phyloP scores from a whole-genome alignment of 441 rosid genomes.

The Gossypium davidsonii region DNA sequence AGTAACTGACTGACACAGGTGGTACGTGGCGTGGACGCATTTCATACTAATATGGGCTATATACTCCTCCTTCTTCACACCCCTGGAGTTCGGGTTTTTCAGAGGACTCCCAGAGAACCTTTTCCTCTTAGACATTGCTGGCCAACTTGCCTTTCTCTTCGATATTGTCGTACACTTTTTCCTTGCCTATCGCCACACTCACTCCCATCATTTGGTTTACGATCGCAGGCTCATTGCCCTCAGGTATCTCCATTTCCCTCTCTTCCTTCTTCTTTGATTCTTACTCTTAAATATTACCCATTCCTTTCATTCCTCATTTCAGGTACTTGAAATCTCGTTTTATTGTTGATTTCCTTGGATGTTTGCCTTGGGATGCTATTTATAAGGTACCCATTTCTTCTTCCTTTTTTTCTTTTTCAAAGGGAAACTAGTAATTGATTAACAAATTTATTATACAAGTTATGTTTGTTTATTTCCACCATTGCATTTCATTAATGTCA shows the following conservation, averaged over 20 bases:
- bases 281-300: background rate
- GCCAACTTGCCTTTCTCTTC: slow-evolving; percentile 48
- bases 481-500: too few species aligned
- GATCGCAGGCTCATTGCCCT: slow-evolving; percentile 46
- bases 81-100: slow-evolving; percentile 65
- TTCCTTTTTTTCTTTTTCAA: background rate
- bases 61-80: slow-evolving; percentile 69
- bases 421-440: background rate
- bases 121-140: slow-evolving; percentile 40
- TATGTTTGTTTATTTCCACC: too few species aligned
- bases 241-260: slow-evolving; percentile 20
- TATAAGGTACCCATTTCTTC: slow-evolving; percentile 34
- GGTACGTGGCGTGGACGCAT: slow-evolving; percentile 43
- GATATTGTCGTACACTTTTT: slow-evolving; percentile 52
- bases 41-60: slow-evolving; percentile 59
- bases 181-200: slow-evolving; percentile 45
- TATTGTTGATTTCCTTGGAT: slow-evolving; percentile 43
- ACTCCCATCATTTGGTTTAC: slow-evolving; percentile 42
- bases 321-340: slow-evolving; percentile 60
- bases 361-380: slow-evolving; percentile 66
- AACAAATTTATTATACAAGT: background rate
- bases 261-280: background rate
- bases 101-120: slow-evolving; percentile 57
- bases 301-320: background rate
- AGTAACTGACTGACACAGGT: slow-evolving; percentile 23